Conservation (phyloP, 2,329 filamentous ascomycete species). For the Cryphonectria nitschkei region DNA sequence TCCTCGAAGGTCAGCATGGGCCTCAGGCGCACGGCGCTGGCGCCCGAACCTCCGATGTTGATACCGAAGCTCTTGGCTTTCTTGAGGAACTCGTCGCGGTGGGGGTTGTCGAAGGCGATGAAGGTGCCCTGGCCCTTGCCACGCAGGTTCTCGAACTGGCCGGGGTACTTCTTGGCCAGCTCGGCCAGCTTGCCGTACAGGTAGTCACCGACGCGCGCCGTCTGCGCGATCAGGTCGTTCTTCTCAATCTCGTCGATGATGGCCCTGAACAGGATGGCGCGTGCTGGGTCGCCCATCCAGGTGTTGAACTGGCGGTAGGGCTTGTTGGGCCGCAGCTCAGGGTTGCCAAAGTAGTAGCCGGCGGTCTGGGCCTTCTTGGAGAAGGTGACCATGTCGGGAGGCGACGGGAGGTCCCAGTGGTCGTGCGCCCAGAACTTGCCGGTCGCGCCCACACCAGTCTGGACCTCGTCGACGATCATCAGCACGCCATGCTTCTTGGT, state of each 20-base stretch:
- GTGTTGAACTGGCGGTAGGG: slow-evolving; percentile 97
- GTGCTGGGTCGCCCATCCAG: slow-evolving; percentile 92
- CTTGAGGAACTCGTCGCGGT: slow-evolving; percentile 76
- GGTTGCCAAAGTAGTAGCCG: slow-evolving; percentile 88
- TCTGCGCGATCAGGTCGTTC: slow-evolving; percentile 77
- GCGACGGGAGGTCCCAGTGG: slow-evolving; percentile 80
- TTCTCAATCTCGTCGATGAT: slow-evolving; percentile 82
- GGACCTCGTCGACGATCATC: slow-evolving; percentile 91
- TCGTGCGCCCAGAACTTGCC: slow-evolving; percentile 97
- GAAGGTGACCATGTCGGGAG: slow-evolving; percentile 94
- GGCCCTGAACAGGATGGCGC: slow-evolving; percentile 81
- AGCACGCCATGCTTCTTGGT: slow-evolving; percentile 79
- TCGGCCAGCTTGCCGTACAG: slow-evolving; percentile 71
- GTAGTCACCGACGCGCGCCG: slow-evolving; percentile 77
- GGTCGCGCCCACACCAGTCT: slow-evolving; percentile 90
- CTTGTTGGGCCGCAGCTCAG: slow-evolving; percentile 82
- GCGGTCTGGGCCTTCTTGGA: slow-evolving; percentile 94
- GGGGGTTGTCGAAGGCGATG: slow-evolving; percentile 86
- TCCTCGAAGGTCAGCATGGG: slow-evolving; percentile 94
- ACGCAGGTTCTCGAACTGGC: slow-evolving; percentile 79
- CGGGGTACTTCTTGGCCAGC: slow-evolving; percentile 72
- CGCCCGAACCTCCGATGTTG: slow-evolving; percentile 85
- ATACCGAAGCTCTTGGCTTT: slow-evolving; percentile 80
- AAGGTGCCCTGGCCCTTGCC: slow-evolving; percentile 90
- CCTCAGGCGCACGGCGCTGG: slow-evolving; percentile 74